These are phyloP conservation scores for Diaporthe humulicola DNA, from an alignment of 2,329 filamentous ascomycete species.

Conservation along the genomic window DNA sequence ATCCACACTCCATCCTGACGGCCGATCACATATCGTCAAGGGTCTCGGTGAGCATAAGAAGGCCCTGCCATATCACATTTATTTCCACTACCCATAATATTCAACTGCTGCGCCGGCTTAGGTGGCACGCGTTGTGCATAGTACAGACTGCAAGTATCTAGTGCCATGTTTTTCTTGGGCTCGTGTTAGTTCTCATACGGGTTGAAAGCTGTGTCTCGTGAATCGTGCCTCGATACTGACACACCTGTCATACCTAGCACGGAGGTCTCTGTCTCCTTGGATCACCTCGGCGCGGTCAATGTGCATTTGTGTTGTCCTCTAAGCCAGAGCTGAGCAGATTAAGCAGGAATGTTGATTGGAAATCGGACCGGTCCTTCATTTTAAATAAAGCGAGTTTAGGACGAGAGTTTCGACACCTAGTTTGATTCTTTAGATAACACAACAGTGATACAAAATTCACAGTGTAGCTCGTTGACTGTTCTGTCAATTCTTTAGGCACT, in stretches of 20 bases:
- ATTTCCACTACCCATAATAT: background rate
- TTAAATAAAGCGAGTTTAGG: background rate
- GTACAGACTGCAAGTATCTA: background rate
- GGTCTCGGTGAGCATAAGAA: background rate
- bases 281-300: background rate
- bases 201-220: background rate
- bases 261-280: background rate
- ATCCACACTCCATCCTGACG: background rate
- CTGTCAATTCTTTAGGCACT: background rate
- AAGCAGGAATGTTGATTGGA: background rate
- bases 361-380: too few species aligned
- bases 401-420: background rate
- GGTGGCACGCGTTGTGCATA: background rate
- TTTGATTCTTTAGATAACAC: background rate
- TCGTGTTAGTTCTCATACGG: background rate
- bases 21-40: slow-evolving; percentile 24
- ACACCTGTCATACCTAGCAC: background rate
- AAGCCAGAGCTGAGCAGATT: background rate
- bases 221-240: background rate
- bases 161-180: background rate
- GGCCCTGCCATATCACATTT: background rate
- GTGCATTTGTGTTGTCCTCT: background rate
- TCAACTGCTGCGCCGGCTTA: background rate
- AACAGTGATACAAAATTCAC: background rate
- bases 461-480: too few species aligned